A percentile compares a stretch with the other conserved stretches of the same genome.
phyloP scores from a whole-genome alignment of 2,329 filamentous ascomycete genomes.

The Ophiostoma fasciatum region DNA sequence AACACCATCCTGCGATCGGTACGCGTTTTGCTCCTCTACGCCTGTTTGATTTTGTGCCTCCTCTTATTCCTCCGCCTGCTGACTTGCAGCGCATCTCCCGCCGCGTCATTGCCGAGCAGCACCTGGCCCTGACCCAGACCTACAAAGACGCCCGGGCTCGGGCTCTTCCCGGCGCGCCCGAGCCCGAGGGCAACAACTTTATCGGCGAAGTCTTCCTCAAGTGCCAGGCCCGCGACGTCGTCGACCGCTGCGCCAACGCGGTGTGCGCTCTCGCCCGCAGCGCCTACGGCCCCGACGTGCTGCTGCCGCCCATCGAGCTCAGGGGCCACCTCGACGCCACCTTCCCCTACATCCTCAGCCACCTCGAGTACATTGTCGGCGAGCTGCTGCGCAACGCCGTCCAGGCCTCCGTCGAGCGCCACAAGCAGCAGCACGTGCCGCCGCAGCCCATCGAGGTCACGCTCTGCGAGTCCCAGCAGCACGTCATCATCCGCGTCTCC shows the following conservation, averaged over 20 bases:
- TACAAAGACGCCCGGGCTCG: too few relatives aligned
- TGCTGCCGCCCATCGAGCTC: conserved; percentile 68
- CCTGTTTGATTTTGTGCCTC: too few relatives aligned
- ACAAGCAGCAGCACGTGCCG: conserved; percentile 3
- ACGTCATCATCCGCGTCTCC: conserved; percentile 91
- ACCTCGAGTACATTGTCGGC: conserved; percentile 93
- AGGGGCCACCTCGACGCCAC: conserved; percentile 76
- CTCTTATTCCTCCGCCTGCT: conserved; percentile 6
- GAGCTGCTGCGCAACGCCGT: conserved; percentile 92
- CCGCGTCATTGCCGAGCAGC: conserved; percentile 93
- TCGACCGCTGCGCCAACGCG: conserved; percentile 66
- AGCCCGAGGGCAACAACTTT: conserved; percentile 56
- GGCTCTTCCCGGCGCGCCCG: conserved; percentile 65
- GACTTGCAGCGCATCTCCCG: conserved; percentile 66
- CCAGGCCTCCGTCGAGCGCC: conserved; percentile 71
- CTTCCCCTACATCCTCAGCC: conserved; percentile 91
- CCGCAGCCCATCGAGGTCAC: conserved; percentile 85
- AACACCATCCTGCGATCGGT: conserved; percentile 83
- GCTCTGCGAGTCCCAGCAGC: conserved; percentile 84
- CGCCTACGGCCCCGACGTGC: conserved; percentile 55
- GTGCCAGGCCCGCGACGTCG: conserved; percentile 79
- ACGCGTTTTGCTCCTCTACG: too few relatives aligned
- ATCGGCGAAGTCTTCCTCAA: conserved; percentile 92
- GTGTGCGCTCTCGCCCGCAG: conserved; percentile 59
- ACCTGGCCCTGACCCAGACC: conserved; percentile 86